Percentiles rank a stretch among this genome's conserved stretches.
Evolutionary conservation across 2,329 filamentous ascomycete species (phyloP).

Genomic region (Pestalotiopsis sp.): DNA sequence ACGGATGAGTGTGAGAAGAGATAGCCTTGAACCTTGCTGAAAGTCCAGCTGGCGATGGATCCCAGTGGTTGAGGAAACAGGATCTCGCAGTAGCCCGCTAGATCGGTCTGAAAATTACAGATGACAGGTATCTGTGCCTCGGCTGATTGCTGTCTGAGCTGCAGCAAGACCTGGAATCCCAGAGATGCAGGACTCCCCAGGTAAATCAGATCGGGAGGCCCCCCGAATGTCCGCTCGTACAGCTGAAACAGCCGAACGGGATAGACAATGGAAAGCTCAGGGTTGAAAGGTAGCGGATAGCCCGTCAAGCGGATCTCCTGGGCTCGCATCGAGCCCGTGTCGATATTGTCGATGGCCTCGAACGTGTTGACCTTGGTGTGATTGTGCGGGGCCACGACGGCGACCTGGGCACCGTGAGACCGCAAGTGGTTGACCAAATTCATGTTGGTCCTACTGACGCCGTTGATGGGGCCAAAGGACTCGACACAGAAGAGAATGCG

Average conservation of each 20-base stretch:
- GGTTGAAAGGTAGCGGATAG: conserved; percentile 71
- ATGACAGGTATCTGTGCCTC: conserved; percentile 60
- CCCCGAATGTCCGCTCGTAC: conserved; percentile 60
- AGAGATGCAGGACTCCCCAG: conserved; percentile 69
- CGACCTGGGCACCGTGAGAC: conserved; percentile 63
- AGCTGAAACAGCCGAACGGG: conserved; percentile 66
- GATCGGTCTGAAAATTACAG: conserved; percentile 73
- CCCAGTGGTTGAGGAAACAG: conserved; percentile 67
- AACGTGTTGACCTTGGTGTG: conserved; percentile 57
- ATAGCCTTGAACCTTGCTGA: conserved; percentile 66
- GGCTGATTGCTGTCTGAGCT: conserved; percentile 60
- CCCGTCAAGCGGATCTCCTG: conserved; percentile 63
- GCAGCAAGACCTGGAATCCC: conserved; percentile 72
- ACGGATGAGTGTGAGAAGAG: conserved; percentile 64
- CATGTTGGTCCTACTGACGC: conserved; percentile 70
- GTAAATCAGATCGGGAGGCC: conserved; percentile 66
- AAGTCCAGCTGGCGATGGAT: conserved; percentile 61
- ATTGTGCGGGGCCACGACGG: conserved; percentile 66
- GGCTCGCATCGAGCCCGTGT: conserved; percentile 33
- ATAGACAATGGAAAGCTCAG: conserved; percentile 70
- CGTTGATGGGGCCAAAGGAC: conserved; percentile 72
- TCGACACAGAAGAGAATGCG: conserved; percentile 69
- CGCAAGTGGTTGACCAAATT: conserved; percentile 70
- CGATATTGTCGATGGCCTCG: conserved; percentile 40
- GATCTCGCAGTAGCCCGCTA: conserved; percentile 69